Percentiles rank a stretch among this genome's conserved stretches.
phyloP scores from a whole-genome alignment of 768 basidiomycete genomes.

The Pisolithus tinctorius region DNA sequence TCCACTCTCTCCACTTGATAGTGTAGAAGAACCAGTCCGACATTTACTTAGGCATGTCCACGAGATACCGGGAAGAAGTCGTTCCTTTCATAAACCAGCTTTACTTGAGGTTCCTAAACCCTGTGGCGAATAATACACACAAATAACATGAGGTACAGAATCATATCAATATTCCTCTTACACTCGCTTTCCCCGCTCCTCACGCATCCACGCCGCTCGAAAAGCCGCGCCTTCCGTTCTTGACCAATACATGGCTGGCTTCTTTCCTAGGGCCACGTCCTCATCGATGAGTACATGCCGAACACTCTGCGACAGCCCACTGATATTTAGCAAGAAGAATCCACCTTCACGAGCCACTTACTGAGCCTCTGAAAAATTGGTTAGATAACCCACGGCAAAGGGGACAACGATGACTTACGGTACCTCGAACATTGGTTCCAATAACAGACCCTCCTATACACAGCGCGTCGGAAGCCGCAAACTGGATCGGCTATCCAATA shows the following conservation, averaged over 20 bases:
- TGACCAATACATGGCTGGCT: conserved; percentile 68
- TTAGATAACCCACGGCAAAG: neutral
- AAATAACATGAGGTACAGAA: neutral
- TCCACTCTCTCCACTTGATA: conserved; percentile 10
- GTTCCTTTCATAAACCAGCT: conserved; percentile 1
- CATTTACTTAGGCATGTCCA: conserved; percentile 21
- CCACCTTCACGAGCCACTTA: conserved; percentile 27
- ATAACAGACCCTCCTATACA: conserved; percentile 65
- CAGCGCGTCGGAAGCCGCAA: conserved; percentile 1
- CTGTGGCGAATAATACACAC: neutral
- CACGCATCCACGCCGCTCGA: conserved; percentile 72
- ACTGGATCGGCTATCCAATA: neutral
- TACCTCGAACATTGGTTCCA: conserved; percentile 91
- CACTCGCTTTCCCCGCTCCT: conserved; percentile 36
- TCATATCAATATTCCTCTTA: neutral
- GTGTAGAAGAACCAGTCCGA: conserved; percentile 24
- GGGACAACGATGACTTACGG: conserved; percentile 53
- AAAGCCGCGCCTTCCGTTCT: conserved; percentile 60
- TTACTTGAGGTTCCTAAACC: neutral
- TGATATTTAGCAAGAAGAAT: conserved; percentile 5
- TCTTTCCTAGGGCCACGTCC: conserved; percentile 57
- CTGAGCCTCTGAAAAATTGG: conserved; percentile 49
- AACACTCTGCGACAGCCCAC: conserved; percentile 45
- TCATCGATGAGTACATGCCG: conserved; percentile 79
- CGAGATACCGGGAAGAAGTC: conserved; percentile 19